phyloP scores from a whole-genome alignment of 768 basidiomycete genomes.

The Asterophora lycoperdoides region DNA sequence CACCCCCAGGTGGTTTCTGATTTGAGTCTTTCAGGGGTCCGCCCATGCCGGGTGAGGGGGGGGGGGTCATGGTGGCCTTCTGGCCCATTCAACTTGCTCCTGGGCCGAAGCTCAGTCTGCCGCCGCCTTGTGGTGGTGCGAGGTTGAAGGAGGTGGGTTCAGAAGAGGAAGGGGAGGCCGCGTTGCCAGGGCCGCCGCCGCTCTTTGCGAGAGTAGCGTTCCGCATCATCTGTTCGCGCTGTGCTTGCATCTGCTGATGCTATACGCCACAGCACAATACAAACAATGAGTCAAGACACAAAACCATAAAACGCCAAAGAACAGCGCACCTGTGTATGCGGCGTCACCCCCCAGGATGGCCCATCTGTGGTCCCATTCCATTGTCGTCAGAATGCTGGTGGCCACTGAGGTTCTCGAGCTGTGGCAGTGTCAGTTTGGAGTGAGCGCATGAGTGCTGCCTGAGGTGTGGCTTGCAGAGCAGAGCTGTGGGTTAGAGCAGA shows the following conservation, averaged over 20 bases:
- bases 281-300: not conserved
- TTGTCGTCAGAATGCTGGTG: too few relatives aligned
- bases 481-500: too few relatives aligned
- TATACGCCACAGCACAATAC: conserved; percentile 4
- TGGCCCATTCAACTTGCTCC: conserved; percentile 28
- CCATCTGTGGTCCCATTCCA: conserved; percentile 36
- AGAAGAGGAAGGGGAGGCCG: conserved; percentile 41
- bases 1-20: conserved; percentile 18
- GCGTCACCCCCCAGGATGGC: conserved; percentile 32
- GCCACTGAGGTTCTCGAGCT: too few relatives aligned
- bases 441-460: too few relatives aligned
- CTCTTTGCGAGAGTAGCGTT: conserved; percentile 18
- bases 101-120: conserved; percentile 27
- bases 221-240: conserved; percentile 30
- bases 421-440: too few relatives aligned
- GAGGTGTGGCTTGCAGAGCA: too few relatives aligned
- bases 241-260: conserved; percentile 34
- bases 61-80: conserved; percentile 43
- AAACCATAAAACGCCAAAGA: not conserved
- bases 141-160: conserved; percentile 39
- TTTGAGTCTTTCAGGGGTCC: conserved; percentile 25
- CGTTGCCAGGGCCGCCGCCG: conserved; percentile 24
- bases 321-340: conserved; percentile 33
- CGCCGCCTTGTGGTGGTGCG: conserved; percentile 23
- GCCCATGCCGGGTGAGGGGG: conserved; percentile 45